Conservation (phyloP, 805 yeast genomes). For the Torulaspora indica region DNA sequence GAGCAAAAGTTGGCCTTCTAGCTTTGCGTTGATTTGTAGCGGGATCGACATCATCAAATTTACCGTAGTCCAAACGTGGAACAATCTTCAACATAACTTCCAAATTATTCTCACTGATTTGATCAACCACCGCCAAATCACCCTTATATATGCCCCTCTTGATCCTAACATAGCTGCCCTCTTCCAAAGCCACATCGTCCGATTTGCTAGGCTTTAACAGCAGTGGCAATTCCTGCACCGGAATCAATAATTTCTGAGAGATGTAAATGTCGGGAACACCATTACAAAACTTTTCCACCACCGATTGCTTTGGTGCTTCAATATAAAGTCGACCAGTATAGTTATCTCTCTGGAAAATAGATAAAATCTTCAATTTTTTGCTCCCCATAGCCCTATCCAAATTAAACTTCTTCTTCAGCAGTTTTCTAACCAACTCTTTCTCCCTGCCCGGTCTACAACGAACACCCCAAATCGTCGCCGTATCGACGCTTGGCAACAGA, state of each 20-base stretch:
- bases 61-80: constrained; percentile 90
- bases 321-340: constrained; percentile 88
- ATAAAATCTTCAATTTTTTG: constrained; percentile 74
- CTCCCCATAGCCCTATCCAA: constrained; percentile 59
- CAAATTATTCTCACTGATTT: constrained; percentile 87
- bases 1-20: constrained; percentile 51
- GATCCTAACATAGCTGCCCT: constrained; percentile 88
- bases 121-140: constrained; percentile 89
- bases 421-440: constrained; percentile 79
- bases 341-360: constrained; percentile 91
- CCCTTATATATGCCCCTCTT: constrained; percentile 88
- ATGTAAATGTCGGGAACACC: constrained; percentile 85
- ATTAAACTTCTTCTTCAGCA: constrained; percentile 78
- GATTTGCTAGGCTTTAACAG: constrained; percentile 84
- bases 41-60: constrained; percentile 52
- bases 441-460: constrained; percentile 92
- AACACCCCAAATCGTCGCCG: constrained; percentile 94
- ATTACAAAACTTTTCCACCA: constrained; percentile 79
- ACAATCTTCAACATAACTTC: constrained; percentile 92
- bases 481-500: constrained; percentile 90
- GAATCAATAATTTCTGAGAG: constrained; percentile 75
- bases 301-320: constrained; percentile 91
- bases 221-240: constrained; percentile 93
- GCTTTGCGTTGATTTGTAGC: constrained; percentile 45
- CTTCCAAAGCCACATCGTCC: constrained; percentile 79